phyloP scores from a whole-genome alignment of 495 filamentous ascomycete genomes.

The Beverwykella pulmonaria region DNA sequence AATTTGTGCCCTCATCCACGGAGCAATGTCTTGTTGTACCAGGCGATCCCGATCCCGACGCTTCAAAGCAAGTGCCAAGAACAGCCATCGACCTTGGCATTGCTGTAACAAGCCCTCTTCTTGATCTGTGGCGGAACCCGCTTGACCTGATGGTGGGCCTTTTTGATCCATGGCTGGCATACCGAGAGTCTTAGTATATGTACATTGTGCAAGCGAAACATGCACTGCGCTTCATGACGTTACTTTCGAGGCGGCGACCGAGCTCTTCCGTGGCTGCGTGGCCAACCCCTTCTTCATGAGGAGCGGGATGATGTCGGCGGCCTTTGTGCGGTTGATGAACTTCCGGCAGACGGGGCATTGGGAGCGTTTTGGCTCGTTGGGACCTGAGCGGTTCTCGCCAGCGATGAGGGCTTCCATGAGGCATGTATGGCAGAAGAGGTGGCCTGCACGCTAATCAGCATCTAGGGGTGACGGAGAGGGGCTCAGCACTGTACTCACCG shows the following conservation, averaged over 20 bases:
- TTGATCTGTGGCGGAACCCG: too few relatives aligned
- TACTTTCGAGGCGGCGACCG: neutral
- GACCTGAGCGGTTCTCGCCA: constrained; percentile 49
- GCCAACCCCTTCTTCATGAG: constrained; percentile 38
- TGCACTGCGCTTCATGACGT: neutral
- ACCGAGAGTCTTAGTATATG: neutral
- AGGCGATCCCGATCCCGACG: too few relatives aligned
- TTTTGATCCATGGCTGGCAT: neutral
- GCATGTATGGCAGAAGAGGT: constrained; percentile 84
- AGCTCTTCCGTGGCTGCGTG: constrained; percentile 38
- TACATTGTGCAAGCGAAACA: neutral
- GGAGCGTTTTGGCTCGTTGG: constrained; percentile 35
- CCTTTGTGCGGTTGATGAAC: constrained; percentile 36
- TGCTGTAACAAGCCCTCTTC: too few relatives aligned
- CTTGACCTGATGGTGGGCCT: too few relatives aligned
- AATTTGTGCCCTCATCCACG: too few relatives aligned
- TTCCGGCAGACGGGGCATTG: constrained; percentile 48
- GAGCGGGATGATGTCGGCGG: constrained; percentile 40
- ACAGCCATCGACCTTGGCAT: too few relatives aligned
- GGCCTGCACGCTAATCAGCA: constrained; percentile 55
- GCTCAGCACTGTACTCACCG: constrained; percentile 60
- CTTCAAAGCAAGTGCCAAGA: too few relatives aligned
- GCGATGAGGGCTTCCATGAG: constrained; percentile 74
- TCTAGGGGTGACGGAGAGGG: neutral
- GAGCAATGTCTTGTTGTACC: too few relatives aligned